These are phyloP conservation scores for Prunus kanzakura DNA, from an alignment of 306 rosid genomes.

Conservation along the genomic window DNA sequence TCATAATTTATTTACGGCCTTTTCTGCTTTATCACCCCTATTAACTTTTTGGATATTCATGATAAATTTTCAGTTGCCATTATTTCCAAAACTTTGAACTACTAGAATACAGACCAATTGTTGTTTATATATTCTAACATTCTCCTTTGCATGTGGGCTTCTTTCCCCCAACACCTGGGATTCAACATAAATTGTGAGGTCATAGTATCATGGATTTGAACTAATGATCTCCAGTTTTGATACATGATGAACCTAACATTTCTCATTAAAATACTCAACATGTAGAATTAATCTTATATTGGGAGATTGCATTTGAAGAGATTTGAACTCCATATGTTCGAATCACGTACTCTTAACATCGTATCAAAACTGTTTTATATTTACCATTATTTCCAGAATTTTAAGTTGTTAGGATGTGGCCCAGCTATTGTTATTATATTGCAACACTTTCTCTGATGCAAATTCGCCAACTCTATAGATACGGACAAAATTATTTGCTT, in stretches of 20 bases:
- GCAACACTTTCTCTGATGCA: neutral
- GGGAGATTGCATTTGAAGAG: neutral
- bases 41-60: neutral
- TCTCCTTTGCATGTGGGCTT: neutral
- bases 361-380: neutral
- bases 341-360: neutral
- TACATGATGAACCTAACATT: neutral
- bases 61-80: neutral
- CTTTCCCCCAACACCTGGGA: neutral
- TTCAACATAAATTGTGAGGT: neutral
- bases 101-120: neutral
- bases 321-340: neutral
- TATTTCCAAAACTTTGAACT: neutral
- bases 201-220: neutral
- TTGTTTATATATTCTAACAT: neutral
- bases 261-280: neutral
- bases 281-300: neutral
- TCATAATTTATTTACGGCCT: neutral
- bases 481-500: constrained; percentile 9
- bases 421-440: neutral
- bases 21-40: neutral
- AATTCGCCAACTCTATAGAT: neutral
- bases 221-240: neutral
- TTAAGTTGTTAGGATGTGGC: neutral
- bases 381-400: neutral